A percentile compares a stretch with the other conserved stretches of the same genome.
These are phyloP conservation scores for Mesembryanthemum crystallinum DNA, from an alignment of 148 eudicot genomes.

Conservation along the genomic window DNA sequence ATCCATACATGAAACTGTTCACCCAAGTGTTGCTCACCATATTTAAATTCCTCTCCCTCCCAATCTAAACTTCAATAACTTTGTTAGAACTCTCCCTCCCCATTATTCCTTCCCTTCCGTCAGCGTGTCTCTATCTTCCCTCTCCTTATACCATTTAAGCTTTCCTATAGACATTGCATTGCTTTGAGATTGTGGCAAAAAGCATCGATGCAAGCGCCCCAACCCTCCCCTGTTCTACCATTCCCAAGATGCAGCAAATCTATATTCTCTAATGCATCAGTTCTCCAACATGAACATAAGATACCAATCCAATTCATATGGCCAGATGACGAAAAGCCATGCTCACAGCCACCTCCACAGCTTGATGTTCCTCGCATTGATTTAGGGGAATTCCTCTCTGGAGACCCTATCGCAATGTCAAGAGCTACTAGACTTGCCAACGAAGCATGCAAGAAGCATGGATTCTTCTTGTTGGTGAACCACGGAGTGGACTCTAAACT, in stretches of 20 bases:
- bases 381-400: conserved; percentile 40
- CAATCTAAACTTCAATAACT: conserved; percentile 15
- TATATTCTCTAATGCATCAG: conserved; percentile 29
- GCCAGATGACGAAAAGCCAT: conserved; percentile 43
- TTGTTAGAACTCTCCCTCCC: neutral
- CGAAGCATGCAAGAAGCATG: conserved; percentile 52
- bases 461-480: conserved; percentile 45
- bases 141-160: neutral
- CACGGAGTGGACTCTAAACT: conserved; percentile 41
- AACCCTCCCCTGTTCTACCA: conserved; percentile 9
- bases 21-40: conserved; percentile 15
- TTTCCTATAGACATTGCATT: neutral
- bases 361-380: conserved; percentile 42
- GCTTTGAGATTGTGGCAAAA: neutral
- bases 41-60: conserved; percentile 23
- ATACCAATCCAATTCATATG: conserved; percentile 48
- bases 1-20: too few relatives aligned
- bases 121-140: neutral
- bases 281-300: conserved; percentile 23
- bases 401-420: conserved; percentile 34
- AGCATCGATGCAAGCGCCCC: conserved; percentile 16
- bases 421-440: conserved; percentile 30
- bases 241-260: conserved; percentile 2
- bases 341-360: conserved; percentile 35
- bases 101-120: neutral